These are phyloP conservation scores for Vicia faba DNA, from an alignment of 306 rosid species.

Conservation along the genomic window DNA sequence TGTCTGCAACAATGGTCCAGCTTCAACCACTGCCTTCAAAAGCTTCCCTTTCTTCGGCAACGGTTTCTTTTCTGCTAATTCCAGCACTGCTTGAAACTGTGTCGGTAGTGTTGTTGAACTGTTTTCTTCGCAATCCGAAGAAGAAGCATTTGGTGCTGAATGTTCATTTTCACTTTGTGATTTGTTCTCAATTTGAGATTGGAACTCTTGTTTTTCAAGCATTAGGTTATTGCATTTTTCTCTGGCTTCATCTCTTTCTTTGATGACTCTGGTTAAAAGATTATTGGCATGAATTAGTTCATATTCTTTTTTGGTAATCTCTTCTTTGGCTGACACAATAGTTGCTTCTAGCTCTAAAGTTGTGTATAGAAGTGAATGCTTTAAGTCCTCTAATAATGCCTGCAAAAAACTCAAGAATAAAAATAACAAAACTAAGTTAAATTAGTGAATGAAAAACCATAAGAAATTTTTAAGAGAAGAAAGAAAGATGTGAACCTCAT, in stretches of 20 bases:
- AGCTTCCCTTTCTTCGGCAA: slow-evolving; percentile 86
- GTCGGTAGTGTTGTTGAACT: slow-evolving; percentile 39
- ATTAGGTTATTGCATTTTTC: slow-evolving; percentile 59
- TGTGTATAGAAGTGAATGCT: slow-evolving; percentile 63
- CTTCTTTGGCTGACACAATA: slow-evolving; percentile 68
- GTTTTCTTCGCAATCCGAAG: slow-evolving; percentile 55
- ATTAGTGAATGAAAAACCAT: neutral
- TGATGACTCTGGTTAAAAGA: slow-evolving; percentile 54
- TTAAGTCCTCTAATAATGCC: slow-evolving; percentile 65
- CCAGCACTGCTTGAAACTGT: slow-evolving; percentile 34
- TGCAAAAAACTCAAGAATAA: slow-evolving; percentile 40
- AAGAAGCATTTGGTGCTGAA: slow-evolving; percentile 26
- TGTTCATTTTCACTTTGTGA: slow-evolving; percentile 44
- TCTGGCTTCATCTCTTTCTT: slow-evolving; percentile 73
- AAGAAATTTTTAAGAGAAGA: neutral
- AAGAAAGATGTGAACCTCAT: slow-evolving; percentile 1
- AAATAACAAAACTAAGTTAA: slow-evolving; percentile 1
- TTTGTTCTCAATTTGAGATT: neutral
- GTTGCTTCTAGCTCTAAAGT: slow-evolving; percentile 76
- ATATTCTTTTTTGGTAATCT: slow-evolving; percentile 61
- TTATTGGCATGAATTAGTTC: slow-evolving; percentile 55
- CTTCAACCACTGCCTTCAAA: slow-evolving; percentile 80
- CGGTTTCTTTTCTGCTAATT: slow-evolving; percentile 52
- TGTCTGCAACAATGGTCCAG: slow-evolving; percentile 81
- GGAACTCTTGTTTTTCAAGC: slow-evolving; percentile 53